Evolutionary conservation across 495 filamentous ascomycete species (phyloP), one percentile per base, ranked within the genome.

Genomic region (Aspergillus biplanus): DNA sequence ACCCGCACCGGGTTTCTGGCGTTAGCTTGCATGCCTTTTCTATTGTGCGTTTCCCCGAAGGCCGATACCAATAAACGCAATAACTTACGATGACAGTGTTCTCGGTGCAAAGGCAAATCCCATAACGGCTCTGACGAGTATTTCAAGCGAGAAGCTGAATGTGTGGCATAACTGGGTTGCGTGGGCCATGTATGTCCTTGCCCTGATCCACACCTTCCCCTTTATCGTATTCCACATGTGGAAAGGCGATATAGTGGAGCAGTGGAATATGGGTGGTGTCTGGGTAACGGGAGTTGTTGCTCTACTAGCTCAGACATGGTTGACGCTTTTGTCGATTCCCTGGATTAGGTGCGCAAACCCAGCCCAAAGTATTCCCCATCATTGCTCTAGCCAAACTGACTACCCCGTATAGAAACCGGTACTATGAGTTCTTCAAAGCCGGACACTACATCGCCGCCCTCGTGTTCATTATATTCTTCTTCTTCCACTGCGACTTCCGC

Each of bases 391-490:
- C 83, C 85, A 60, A 72, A 82, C 5, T 86, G 75, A 62, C 70
- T 85, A 12, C 83, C 77, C 76, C 3, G 78, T 63, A 37, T 39
- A 83, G 83, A 27, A 83, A 83, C 56, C 82, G 77, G 0, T 82
- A 74, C 68, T 88, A 87, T 68, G 85, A 87, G 64, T 83, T 85
- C 67, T 87, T 88, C 78, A 87, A 87, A 66, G 70, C 72, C 8
- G 80, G 80, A 0, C 85, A 88, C 61, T 79, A 80, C 53, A 47
- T 84, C 50, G 82, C 80, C 50, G 81, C 80, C 0, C 52, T 81
- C n/a, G 58, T 86, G 3, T 87, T 86, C 60, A 71, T 83, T 5
- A 58, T 87, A 15, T 83, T 84, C 68, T 82, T 87, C 66, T 86
- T 86, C 70, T 75, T 83, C 27, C 84, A 89, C 67, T 87, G 85